Conservation (phyloP, 495 filamentous ascomycete species). For the Monascus purpureus region DNA sequence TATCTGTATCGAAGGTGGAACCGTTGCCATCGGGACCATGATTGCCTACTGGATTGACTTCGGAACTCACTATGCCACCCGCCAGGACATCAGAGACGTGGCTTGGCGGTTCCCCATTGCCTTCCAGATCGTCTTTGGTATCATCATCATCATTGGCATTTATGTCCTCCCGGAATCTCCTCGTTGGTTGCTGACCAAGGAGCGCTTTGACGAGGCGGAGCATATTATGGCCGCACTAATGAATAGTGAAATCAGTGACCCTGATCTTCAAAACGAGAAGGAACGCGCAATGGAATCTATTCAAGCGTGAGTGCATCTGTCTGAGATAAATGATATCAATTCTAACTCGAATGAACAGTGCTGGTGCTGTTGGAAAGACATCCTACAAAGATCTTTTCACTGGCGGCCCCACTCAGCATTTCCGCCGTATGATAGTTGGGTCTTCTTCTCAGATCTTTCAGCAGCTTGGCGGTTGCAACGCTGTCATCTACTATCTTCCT, state of each 20-base stretch:
- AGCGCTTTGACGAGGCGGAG: conserved; percentile 52
- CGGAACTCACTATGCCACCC: conserved; percentile 46
- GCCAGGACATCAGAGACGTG: conserved; percentile 30
- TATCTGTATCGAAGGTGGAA: conserved; percentile 72
- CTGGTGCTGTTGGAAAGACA: conserved; percentile 21
- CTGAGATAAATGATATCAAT: conserved; percentile 2
- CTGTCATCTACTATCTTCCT: conserved; percentile 78
- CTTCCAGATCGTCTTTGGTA: conserved; percentile 63
- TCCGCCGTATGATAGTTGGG: conserved; percentile 36
- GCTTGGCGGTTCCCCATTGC: conserved; percentile 74
- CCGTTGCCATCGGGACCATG: conserved; percentile 60
- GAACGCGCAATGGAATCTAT: conserved; percentile 64
- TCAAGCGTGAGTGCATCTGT: conserved; percentile 40
- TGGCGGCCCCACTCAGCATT: conserved; percentile 29
- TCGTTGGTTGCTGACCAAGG: conserved; percentile 56
- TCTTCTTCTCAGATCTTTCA: conserved; percentile 65
- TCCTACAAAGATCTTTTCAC: conserved; percentile 27
- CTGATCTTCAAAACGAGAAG: conserved; percentile 43
- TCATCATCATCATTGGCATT: conserved; percentile 52
- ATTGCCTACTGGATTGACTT: conserved; percentile 84
- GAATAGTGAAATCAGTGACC: conserved; percentile 43
- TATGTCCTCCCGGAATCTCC: conserved; percentile 62
- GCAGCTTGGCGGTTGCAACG: conserved; percentile 64
- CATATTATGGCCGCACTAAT: conserved; percentile 56
- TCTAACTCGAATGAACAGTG: conserved; percentile 5